Percentiles rank a stretch among this genome's conserved stretches.
These are phyloP conservation scores for Psilocybe azurescens DNA, from an alignment of 768 basidiomycete species.

Conservation along the genomic window DNA sequence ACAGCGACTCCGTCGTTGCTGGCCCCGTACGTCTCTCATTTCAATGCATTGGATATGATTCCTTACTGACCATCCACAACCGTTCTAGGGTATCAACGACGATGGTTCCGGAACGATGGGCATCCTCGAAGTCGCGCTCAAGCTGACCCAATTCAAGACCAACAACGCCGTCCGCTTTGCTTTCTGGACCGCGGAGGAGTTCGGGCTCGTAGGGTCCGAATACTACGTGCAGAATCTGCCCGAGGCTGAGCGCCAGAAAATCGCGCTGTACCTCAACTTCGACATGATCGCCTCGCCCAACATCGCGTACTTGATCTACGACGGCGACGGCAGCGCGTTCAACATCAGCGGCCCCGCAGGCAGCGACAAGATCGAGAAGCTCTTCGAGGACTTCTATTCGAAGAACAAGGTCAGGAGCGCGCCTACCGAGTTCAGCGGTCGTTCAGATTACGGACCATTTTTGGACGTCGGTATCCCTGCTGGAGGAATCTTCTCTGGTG, in stretches of 20 bases:
- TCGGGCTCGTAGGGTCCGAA: constrained; percentile 34
- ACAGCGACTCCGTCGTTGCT: constrained; percentile 36
- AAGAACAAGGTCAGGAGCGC: constrained; percentile 24
- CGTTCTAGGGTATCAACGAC: constrained; percentile 34
- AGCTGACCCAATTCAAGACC: constrained; percentile 30
- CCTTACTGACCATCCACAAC: not conserved
- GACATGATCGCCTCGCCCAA: constrained; percentile 42
- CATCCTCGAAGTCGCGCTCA: constrained; percentile 33
- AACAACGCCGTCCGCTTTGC: constrained; percentile 38
- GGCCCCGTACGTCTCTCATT: constrained; percentile 28
- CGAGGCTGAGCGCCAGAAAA: constrained; percentile 28
- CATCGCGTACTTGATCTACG: constrained; percentile 32
- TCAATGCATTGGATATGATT: not conserved
- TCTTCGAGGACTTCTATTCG: constrained; percentile 32
- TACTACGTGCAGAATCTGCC: constrained; percentile 34
- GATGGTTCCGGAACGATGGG: constrained; percentile 35
- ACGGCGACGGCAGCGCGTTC: constrained; percentile 36
- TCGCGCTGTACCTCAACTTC: constrained; percentile 40
- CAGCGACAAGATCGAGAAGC: constrained; percentile 34
- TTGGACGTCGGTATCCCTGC: constrained; percentile 34
- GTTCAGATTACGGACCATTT: constrained; percentile 38
- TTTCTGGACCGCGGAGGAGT: constrained; percentile 40
- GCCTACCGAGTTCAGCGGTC: constrained; percentile 30
- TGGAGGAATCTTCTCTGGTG: constrained; percentile 36
- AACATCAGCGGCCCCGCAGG: constrained; percentile 33